phyloP scores from a whole-genome alignment of 345 rosid genomes.

The Corchorus capsularis region DNA sequence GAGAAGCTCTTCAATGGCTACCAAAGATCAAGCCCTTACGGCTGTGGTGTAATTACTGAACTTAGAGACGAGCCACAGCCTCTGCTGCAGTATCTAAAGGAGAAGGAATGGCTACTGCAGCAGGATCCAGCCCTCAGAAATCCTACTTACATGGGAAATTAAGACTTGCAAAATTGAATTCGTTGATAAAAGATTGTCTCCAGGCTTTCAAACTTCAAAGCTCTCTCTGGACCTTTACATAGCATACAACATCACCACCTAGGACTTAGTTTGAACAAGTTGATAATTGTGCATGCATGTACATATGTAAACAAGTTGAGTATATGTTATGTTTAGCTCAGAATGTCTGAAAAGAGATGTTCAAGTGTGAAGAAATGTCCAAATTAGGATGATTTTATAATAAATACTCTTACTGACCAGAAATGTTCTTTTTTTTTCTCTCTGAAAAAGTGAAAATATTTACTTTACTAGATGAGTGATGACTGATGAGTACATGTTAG shows the following conservation, averaged over 20 bases:
- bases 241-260: neutral
- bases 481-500: neutral
- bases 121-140: conserved; percentile 58
- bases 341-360: conserved; percentile 1
- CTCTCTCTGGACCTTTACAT: neutral
- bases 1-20: conserved; percentile 46
- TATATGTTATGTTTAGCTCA: neutral
- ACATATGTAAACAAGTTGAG: neutral
- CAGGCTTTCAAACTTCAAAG: neutral
- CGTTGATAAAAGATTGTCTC: neutral
- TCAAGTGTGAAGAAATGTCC: neutral
- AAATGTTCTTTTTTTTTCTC: neutral
- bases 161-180: conserved; percentile 7
- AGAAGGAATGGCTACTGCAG: conserved; percentile 70
- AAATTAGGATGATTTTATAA: conserved; percentile 1
- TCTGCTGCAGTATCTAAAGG: conserved; percentile 71
- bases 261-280: neutral
- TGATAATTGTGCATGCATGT: conserved; percentile 3
- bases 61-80: conserved; percentile 57
- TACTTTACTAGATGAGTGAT: neutral
- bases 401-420: neutral
- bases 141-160: conserved; percentile 60
- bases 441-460: neutral
- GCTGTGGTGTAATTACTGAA: conserved; percentile 40
- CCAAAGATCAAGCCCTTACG: conserved; percentile 47